phyloP scores from a whole-genome alignment of 805 yeast genomes.

The Lachancea meyersii region DNA sequence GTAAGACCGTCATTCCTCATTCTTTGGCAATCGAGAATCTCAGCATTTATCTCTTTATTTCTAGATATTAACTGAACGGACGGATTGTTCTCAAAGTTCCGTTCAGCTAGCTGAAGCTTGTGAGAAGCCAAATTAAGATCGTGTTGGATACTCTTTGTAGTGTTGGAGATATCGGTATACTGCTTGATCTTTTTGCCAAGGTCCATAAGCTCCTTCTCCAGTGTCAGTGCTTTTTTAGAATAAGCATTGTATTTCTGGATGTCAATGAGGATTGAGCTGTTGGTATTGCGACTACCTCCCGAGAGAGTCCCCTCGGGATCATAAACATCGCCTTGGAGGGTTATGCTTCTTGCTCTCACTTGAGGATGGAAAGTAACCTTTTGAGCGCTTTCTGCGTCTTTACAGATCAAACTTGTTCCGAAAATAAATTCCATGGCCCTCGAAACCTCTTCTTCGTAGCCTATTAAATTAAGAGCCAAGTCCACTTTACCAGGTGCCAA shows the following conservation, averaged over 20 bases:
- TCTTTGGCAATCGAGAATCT: slow-evolving; percentile 39
- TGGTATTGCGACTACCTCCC: slow-evolving; percentile 78
- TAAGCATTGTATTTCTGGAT: slow-evolving; percentile 59
- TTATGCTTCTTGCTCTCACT: slow-evolving; percentile 74
- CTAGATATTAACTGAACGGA: slow-evolving; percentile 50
- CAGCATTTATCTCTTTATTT: slow-evolving; percentile 40
- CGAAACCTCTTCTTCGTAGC: slow-evolving; percentile 60
- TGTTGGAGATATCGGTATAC: slow-evolving; percentile 40
- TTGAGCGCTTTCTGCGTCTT: slow-evolving; percentile 83
- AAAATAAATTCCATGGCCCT: slow-evolving; percentile 89
- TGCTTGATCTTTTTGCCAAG: slow-evolving; percentile 38
- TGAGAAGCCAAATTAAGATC: slow-evolving; percentile 53
- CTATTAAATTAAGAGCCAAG: slow-evolving; percentile 76
- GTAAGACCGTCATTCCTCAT: slow-evolving; percentile 26
- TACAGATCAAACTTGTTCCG: slow-evolving; percentile 83
- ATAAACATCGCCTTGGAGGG: slow-evolving; percentile 87
- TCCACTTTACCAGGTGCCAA: slow-evolving; percentile 81
- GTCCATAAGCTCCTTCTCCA: slow-evolving; percentile 40
- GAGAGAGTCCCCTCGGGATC: slow-evolving; percentile 95
- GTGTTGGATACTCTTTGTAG: slow-evolving; percentile 52
- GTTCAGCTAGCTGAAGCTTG: slow-evolving; percentile 49
- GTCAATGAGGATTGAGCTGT: slow-evolving; percentile 52
- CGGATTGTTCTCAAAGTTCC: slow-evolving; percentile 49
- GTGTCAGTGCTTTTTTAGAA: slow-evolving; percentile 33
- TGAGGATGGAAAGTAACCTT: slow-evolving; percentile 80